phyloP scores from a whole-genome alignment of 106 monocot genomes.

The Allium fistulosum region DNA sequence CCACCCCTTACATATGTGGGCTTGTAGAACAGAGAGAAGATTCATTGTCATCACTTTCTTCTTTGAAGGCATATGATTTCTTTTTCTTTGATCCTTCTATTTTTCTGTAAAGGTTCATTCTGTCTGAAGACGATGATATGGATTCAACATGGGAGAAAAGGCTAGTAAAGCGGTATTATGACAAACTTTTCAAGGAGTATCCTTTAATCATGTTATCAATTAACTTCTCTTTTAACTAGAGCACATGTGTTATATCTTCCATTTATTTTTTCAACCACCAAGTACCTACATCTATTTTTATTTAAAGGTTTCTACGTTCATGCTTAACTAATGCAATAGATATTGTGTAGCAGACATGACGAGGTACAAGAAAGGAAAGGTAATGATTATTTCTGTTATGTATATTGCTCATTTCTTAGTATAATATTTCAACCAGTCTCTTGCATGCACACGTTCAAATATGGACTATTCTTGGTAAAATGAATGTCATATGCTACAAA shows the following conservation, averaged over 20 bases:
- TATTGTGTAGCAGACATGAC: slow-evolving; percentile 99
- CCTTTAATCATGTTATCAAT: slow-evolving; percentile 21
- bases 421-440: too few species aligned
- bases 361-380: slow-evolving; percentile 93
- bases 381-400: slow-evolving; percentile 4
- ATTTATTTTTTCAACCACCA: too few species aligned
- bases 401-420: too few species aligned
- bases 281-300: too few species aligned
- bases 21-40: neutral
- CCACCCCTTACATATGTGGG: too few species aligned
- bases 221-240: too few species aligned
- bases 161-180: slow-evolving; percentile 95
- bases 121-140: slow-evolving; percentile 92
- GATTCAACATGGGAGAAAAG: slow-evolving; percentile 98
- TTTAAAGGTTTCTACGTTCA: too few species aligned
- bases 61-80: neutral
- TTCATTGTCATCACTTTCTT: slow-evolving; percentile 1
- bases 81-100: too few species aligned
- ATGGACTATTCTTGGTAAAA: too few species aligned
- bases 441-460: too few species aligned
- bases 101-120: slow-evolving; percentile 52
- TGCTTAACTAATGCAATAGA: slow-evolving; percentile 24
- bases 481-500: too few species aligned
- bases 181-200: slow-evolving; percentile 99
- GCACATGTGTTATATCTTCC: too few species aligned